Evolutionary conservation across 1,284 basidiomycete species (phyloP).

Genomic region (Marasmius tenuissimus): DNA sequence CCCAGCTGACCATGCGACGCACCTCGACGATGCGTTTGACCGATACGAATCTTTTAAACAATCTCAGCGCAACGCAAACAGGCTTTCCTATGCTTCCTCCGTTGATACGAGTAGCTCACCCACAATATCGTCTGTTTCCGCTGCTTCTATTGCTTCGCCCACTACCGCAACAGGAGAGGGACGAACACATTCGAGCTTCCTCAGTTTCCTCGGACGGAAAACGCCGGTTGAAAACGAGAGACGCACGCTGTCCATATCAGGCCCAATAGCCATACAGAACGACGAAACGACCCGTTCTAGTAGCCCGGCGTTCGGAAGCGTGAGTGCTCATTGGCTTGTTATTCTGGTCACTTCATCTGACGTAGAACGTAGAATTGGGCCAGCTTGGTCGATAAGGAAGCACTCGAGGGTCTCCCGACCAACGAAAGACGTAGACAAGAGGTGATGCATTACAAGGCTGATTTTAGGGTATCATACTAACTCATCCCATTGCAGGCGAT

Average conservation of each 20-base stretch:
- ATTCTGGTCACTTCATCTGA: slow-evolving; percentile 7
- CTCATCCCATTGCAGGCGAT: slow-evolving; percentile 54
- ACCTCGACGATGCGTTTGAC: slow-evolving; percentile 87
- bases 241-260: slow-evolving; percentile 53
- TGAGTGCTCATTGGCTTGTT: slow-evolving; percentile 34
- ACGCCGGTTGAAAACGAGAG: slow-evolving; percentile 36
- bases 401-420: slow-evolving; percentile 73
- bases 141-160: slow-evolving; percentile 26
- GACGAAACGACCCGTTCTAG: slow-evolving; percentile 36
- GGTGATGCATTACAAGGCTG: slow-evolving; percentile 35
- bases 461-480: neutral
- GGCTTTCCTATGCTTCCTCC: slow-evolving; percentile 65
- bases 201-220: slow-evolving; percentile 58
- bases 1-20: slow-evolving; percentile 35
- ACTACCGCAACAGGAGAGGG: slow-evolving; percentile 21
- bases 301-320: slow-evolving; percentile 67
- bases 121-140: slow-evolving; percentile 24
- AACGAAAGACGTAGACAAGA: slow-evolving; percentile 87
- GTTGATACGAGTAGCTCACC: slow-evolving; percentile 39
- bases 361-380: slow-evolving; percentile 73
- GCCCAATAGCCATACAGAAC: slow-evolving; percentile 45
- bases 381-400: slow-evolving; percentile 82
- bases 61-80: slow-evolving; percentile 36
- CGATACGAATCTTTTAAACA: slow-evolving; percentile 82
- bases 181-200: slow-evolving; percentile 41